Evolutionary conservation across 2,329 filamentous ascomycete species (phyloP).

Genomic region (Hysterium pulicare): DNA sequence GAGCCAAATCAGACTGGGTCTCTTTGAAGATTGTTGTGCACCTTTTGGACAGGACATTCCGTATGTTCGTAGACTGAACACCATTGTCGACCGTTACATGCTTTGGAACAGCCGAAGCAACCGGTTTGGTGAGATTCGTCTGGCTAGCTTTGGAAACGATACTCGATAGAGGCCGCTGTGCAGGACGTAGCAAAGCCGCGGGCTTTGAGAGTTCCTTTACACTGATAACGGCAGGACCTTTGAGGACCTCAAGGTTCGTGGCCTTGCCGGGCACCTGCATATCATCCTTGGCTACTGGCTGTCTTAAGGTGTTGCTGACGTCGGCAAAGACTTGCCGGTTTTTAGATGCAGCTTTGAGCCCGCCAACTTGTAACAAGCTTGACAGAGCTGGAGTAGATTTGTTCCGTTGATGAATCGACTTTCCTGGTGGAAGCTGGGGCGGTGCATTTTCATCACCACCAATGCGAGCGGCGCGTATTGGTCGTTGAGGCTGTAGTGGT

Average conservation of each 20-base stretch:
- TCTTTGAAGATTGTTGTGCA: slow-evolving; percentile 56
- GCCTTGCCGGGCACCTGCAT: slow-evolving; percentile 49
- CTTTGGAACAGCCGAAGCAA: slow-evolving; percentile 21
- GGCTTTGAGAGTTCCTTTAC: slow-evolving; percentile 43
- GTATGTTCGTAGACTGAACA: slow-evolving; percentile 36
- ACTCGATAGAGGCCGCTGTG: slow-evolving; percentile 54
- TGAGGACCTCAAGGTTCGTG: slow-evolving; percentile 34
- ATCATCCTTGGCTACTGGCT: slow-evolving; percentile 53
- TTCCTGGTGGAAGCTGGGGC: slow-evolving; percentile 39
- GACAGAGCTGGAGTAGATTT: slow-evolving; percentile 71
- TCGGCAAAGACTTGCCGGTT: slow-evolving; percentile 81
- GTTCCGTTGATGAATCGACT: slow-evolving; percentile 69
- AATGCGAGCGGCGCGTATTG: slow-evolving; percentile 55
- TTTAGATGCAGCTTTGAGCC: slow-evolving; percentile 60
- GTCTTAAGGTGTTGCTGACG: slow-evolving; percentile 65
- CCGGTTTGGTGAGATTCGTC: slow-evolving; percentile 11
- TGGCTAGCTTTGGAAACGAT: slow-evolving; percentile 19
- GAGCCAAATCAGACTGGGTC: slow-evolving; percentile 1
- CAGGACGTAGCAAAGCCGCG: slow-evolving; percentile 53
- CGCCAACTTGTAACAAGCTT: slow-evolving; percentile 51
- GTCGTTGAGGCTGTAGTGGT: slow-evolving; percentile 73
- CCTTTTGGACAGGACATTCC: slow-evolving; percentile 52
- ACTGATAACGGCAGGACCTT: slow-evolving; percentile 25
- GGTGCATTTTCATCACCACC: slow-evolving; percentile 63
- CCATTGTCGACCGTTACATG: slow-evolving; percentile 22